Base-by-base conservation (phyloP, 305 asterid species). In the Vinca major region DNA sequence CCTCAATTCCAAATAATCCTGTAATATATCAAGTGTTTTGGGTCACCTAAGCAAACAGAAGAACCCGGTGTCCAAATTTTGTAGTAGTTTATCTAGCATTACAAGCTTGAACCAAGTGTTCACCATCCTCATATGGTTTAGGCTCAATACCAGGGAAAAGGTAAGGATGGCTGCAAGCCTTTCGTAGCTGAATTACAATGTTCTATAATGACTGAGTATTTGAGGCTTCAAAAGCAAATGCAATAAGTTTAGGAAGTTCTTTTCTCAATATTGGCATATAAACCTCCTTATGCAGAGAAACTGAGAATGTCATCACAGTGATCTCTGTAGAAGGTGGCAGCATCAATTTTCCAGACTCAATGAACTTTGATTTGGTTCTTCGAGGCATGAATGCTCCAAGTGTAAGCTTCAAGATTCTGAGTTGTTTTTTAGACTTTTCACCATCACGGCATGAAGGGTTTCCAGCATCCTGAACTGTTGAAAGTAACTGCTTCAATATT, bases 81-180 rank as follows among this genome's bases (percentile, higher is more conserved):
- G 78, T 68, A 92, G 94, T 67, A 92, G 88, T 75, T 86, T 90
- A 76, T 90, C 96, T 54, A 92, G 75, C 71, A 92, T 80, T 54
- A 90, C 75, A 79, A 92, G 92, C 79, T 92, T 86, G 88, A 77
- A 92, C 91, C 69, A 92, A 87, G 88, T 92, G 98, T 78, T 92
- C 96, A 40, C 98, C 98, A 84, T 92, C 98, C 85, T 88, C 88
- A 80, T 85, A 92, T 21, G 98, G 98, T 71, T 92, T 97, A 57
- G 98, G 97, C 89, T 92, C 98, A 71, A 92, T 90, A 70, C 97
- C 97, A 8, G 92, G 91, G 75, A 92, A 92, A 80, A 92, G 96
- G 83, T 90, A 92, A 4, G 98, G 98, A 75, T 92, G 98, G 79
- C 96, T 92, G 72, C 98, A 92, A 65, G 98, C 95, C 81, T 92